These are phyloP conservation scores for Nelumbo lutea DNA, from an alignment of 164 flowering plant genomes.

Conservation along the genomic window DNA sequence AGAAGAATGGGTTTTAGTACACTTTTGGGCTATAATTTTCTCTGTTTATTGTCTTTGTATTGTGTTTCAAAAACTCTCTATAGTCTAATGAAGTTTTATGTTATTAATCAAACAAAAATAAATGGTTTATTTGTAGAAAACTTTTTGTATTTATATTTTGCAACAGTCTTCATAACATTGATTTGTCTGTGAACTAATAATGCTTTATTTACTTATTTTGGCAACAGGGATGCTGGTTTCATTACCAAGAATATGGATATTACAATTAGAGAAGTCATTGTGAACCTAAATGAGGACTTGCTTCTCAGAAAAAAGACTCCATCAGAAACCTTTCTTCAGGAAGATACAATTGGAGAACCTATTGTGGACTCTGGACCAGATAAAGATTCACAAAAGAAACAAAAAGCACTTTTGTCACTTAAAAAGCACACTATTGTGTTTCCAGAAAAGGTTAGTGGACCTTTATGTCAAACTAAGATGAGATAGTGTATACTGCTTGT, in stretches of 20 bases:
- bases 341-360: slow-evolving; percentile 25
- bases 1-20: too few species aligned
- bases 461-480: slow-evolving; percentile 1
- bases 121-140: too few species aligned
- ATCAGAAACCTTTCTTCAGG: slow-evolving; percentile 23
- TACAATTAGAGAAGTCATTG: slow-evolving; percentile 55
- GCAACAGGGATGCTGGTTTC: slow-evolving; percentile 73
- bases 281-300: slow-evolving; percentile 59
- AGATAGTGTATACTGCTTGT: background rate
- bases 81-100: too few species aligned
- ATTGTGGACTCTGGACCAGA: slow-evolving; percentile 23
- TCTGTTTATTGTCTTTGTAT: too few species aligned
- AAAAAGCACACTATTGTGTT: slow-evolving; percentile 44
- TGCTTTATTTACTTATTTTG: slow-evolving; percentile 16
- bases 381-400: slow-evolving; percentile 35
- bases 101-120: too few species aligned
- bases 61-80: too few species aligned
- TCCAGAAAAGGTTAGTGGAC: slow-evolving; percentile 75
- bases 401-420: slow-evolving; percentile 31
- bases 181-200: background rate
- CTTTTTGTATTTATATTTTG: too few species aligned
- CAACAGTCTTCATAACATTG: too few species aligned
- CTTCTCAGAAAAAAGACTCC: slow-evolving; percentile 42
- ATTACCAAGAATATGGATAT: slow-evolving; percentile 62
- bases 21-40: too few species aligned